phyloP scores from a whole-genome alignment of 1,284 basidiomycete species.

The Ceratobasidium sp. region DNA sequence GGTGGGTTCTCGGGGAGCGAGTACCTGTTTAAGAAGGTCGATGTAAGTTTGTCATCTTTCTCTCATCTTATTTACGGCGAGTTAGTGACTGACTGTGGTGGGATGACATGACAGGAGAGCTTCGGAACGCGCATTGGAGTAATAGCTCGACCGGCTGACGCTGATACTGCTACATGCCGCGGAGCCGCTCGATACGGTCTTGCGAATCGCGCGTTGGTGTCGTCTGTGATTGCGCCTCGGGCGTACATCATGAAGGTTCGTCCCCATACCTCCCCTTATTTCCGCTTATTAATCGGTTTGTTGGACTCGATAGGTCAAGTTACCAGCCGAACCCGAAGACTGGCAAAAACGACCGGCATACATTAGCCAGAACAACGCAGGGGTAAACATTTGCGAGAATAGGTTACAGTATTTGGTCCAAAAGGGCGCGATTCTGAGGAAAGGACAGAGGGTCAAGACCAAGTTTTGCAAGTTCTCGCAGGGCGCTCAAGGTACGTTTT shows the following conservation, averaged over 20 bases:
- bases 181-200: constrained; percentile 88
- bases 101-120: not conserved
- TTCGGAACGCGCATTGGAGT: constrained; percentile 70
- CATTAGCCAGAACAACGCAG: constrained; percentile 80
- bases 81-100: too few species aligned
- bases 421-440: constrained; percentile 85
- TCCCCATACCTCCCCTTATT: not conserved
- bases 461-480: constrained; percentile 68
- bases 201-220: constrained; percentile 77
- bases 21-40: constrained; percentile 77
- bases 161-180: constrained; percentile 84
- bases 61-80: too few species aligned
- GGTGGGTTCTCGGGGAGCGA: constrained; percentile 87
- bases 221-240: constrained; percentile 80
- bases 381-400: constrained; percentile 83
- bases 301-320: constrained; percentile 71
- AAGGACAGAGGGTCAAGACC: constrained; percentile 84
- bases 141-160: constrained; percentile 82
- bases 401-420: constrained; percentile 82
- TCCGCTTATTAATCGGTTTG: not conserved
- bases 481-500: constrained; percentile 49
- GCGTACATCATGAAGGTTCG: constrained; percentile 66
- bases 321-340: constrained; percentile 85
- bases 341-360: constrained; percentile 83
- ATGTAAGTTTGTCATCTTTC: constrained; percentile 62